Base-by-base conservation (phyloP, 2,329 filamentous ascomycete genomes). In the Cladosporium sp. region DNA sequence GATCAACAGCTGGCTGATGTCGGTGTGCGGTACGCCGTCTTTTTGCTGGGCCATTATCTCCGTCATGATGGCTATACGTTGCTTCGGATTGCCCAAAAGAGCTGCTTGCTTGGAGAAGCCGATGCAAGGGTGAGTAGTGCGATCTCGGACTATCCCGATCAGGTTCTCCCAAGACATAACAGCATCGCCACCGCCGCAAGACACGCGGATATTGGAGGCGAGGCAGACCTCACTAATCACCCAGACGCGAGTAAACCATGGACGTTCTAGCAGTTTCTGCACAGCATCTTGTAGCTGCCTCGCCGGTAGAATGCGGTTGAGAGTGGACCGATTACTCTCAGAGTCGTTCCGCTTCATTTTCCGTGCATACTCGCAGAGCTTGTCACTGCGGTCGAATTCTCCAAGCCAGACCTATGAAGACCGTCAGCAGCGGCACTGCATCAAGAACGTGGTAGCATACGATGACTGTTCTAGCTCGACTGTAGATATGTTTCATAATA, bases 401-500 rank as follows among this genome's bases (percentile, higher is more conserved):
- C 73, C 73, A 5, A 75, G 69, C 71, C 72, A 75, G n/a, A 62
- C 60, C 60, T 62, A 7, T 23, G 8, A 12, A 61, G 71, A 67
- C 10, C 35, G n/a, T 65, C 37, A 65, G 37, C 16, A 33, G 12
- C 11, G n/a, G n/a, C 14, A 18, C 50, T 56, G 5, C 23, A 14
- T 53, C 14, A 8, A 29, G 12, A 28, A 29, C 10, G 12, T 21
- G 3, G 18, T 12, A 21, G 16, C 60, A 21, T 55, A 65, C 64
- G 28, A 65, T 28, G 6, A 65, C 64, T 56, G 60, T 58, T 26
- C 35, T 66, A 7, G 72, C 71, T 23, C 56, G 62, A 35, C 63
- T 69, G 69, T 75, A 78, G 44, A 79, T 76, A 4, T 74, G 60
- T 11, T 74, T 71, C 75, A 79, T 79, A 31, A 78, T 73, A 3